A percentile compares a stretch with the other conserved stretches of the same genome.
phyloP scores from a whole-genome alignment of 2,329 filamentous ascomycete species.

The Monascus ruber region DNA sequence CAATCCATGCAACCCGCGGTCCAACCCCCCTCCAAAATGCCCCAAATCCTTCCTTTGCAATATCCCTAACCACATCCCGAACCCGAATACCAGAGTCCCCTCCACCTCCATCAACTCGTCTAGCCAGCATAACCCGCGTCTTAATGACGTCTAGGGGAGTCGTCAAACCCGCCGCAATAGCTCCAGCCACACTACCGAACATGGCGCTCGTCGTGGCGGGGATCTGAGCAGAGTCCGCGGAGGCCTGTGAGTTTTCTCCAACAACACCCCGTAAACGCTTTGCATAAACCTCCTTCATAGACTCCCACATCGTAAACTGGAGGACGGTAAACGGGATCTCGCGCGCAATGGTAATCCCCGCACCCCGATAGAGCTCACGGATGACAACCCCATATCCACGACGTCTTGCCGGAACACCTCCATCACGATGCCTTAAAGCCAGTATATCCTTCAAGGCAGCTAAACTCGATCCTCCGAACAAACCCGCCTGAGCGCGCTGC shows the following conservation, averaged over 20 bases:
- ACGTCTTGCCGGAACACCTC: slow-evolving; percentile 20
- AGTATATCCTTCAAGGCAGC: slow-evolving; percentile 62
- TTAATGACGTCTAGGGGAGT: slow-evolving; percentile 95
- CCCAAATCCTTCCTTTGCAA: slow-evolving; percentile 43
- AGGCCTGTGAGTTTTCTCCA: slow-evolving; percentile 18
- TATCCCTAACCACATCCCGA: slow-evolving; percentile 47
- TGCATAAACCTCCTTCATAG: slow-evolving; percentile 54
- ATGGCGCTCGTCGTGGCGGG: slow-evolving; percentile 68
- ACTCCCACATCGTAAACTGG: slow-evolving; percentile 96
- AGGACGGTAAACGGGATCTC: slow-evolving; percentile 97
- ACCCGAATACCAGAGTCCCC: slow-evolving; percentile 21
- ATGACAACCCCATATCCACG: slow-evolving; percentile 49
- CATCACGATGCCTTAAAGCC: slow-evolving; percentile 30
- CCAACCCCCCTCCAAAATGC: slow-evolving; percentile 47
- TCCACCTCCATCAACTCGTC: slow-evolving; percentile 50
- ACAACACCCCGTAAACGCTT: slow-evolving; percentile 30
- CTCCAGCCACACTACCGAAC: slow-evolving; percentile 74
- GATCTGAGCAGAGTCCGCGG: slow-evolving; percentile 34
- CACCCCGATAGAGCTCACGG: slow-evolving; percentile 81
- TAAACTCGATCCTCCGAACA: slow-evolving; percentile 60
- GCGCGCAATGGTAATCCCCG: slow-evolving; percentile 81
- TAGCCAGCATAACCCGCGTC: slow-evolving; percentile 87
- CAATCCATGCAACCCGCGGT: slow-evolving; percentile 88
- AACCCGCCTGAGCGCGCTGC: slow-evolving; percentile 83
- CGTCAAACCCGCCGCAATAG: slow-evolving; percentile 73